These are phyloP conservation scores for Phytopythium vexans DNA, from an alignment of 352 stramenopile genomes.

Conservation along the genomic window DNA sequence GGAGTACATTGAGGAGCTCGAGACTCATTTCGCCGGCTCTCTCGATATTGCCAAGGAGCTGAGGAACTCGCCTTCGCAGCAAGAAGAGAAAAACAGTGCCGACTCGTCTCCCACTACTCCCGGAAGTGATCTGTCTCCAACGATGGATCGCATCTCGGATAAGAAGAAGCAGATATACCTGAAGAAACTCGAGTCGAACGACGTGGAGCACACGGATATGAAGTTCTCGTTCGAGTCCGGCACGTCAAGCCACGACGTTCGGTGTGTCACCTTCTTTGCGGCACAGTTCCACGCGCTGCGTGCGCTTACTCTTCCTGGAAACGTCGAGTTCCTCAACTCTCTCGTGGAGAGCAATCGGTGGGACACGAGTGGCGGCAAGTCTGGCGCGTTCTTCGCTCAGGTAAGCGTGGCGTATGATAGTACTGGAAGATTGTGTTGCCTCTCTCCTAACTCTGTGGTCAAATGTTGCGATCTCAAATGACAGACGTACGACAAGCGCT, in stretches of 20 bases:
- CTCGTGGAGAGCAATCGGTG: slow-evolving; percentile 74
- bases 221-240: slow-evolving; percentile 65
- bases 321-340: slow-evolving; percentile 79
- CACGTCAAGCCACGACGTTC: slow-evolving; percentile 53
- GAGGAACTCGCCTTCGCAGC: not conserved
- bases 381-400: slow-evolving; percentile 83
- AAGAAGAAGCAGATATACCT: slow-evolving; percentile 56
- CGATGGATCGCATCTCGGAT: slow-evolving; percentile 17
- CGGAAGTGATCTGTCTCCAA: not conserved
- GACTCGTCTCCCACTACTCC: slow-evolving; percentile 3
- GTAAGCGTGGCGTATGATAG: slow-evolving; percentile 26
- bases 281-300: slow-evolving; percentile 82
- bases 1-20: slow-evolving; percentile 67
- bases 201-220: slow-evolving; percentile 77
- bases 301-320: slow-evolving; percentile 57
- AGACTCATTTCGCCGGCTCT: slow-evolving; percentile 51
- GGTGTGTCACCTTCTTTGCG: slow-evolving; percentile 76
- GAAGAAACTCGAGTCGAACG: slow-evolving; percentile 58
- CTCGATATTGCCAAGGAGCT: slow-evolving; percentile 58
- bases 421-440: not conserved
- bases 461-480: not conserved
- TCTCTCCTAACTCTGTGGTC: slow-evolving; percentile 8
- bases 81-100: no score
- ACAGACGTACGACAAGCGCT: slow-evolving; percentile 81
- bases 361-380: slow-evolving; percentile 81